phyloP scores from a whole-genome alignment of 2,329 filamentous ascomycete species.

The Nemania diffusa region DNA sequence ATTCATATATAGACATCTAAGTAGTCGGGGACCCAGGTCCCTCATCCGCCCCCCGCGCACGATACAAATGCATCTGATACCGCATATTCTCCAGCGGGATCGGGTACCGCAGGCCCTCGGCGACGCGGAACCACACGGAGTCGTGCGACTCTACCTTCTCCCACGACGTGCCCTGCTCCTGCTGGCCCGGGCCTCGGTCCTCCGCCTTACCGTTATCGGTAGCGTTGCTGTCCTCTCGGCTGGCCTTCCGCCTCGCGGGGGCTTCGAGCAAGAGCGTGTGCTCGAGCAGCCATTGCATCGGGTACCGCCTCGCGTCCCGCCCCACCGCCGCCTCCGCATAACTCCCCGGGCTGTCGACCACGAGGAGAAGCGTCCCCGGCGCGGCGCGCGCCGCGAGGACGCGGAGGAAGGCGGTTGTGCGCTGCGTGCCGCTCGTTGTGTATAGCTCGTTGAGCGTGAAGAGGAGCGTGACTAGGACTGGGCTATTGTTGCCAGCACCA shows the following conservation, averaged over 20 bases:
- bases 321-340: slow-evolving; percentile 86
- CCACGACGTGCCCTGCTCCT: too few species aligned
- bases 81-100: slow-evolving; percentile 94
- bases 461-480: slow-evolving; percentile 78
- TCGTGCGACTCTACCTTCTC: slow-evolving; percentile 79
- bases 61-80: slow-evolving; percentile 90
- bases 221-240: too few species aligned
- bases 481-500: not conserved
- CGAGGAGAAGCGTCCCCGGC: slow-evolving; percentile 75
- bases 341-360: slow-evolving; percentile 92
- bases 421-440: slow-evolving; percentile 74
- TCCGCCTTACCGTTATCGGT: slow-evolving; percentile 53
- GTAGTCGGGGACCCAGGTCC: not conserved
- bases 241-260: not conserved
- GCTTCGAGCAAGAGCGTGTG: slow-evolving; percentile 73
- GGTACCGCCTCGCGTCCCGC: slow-evolving; percentile 73
- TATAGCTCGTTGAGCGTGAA: slow-evolving; percentile 98
- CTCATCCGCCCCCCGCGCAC: slow-evolving; percentile 40
- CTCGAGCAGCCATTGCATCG: slow-evolving; percentile 93
- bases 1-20: slow-evolving; percentile 4
- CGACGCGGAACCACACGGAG: slow-evolving; percentile 85
- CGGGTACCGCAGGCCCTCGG: slow-evolving; percentile 75
- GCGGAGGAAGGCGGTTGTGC: slow-evolving; percentile 81
- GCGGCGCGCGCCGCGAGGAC: slow-evolving; percentile 69
- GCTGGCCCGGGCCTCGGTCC: slow-evolving; percentile 36